These are phyloP conservation scores for Galerina sulciceps DNA, from an alignment of 768 basidiomycete species.

Conservation along the genomic window DNA sequence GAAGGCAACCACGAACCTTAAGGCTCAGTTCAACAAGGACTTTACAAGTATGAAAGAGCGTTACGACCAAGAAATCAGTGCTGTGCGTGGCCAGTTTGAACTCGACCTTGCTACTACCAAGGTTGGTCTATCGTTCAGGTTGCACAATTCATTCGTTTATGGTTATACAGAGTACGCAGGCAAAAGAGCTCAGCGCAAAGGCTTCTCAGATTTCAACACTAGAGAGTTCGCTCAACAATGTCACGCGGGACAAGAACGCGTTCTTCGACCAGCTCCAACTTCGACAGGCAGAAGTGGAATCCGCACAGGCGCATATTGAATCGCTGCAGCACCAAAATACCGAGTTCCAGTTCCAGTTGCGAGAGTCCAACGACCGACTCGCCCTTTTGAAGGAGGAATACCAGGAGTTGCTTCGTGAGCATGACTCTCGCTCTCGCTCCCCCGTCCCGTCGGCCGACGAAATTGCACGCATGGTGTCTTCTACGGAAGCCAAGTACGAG, in stretches of 20 bases:
- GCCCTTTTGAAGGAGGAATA: slow-evolving; percentile 75
- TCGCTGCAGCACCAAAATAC: slow-evolving; percentile 76
- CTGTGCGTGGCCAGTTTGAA: slow-evolving; percentile 74
- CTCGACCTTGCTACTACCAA: slow-evolving; percentile 75
- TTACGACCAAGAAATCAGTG: slow-evolving; percentile 74
- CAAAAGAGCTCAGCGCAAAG: slow-evolving; percentile 67
- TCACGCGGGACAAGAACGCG: slow-evolving; percentile 74
- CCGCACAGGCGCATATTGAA: slow-evolving; percentile 76
- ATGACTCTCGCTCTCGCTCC: slow-evolving; percentile 49
- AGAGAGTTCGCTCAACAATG: slow-evolving; percentile 68
- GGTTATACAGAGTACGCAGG: slow-evolving; percentile 59
- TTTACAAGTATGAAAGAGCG: slow-evolving; percentile 59
- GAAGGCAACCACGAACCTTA: slow-evolving; percentile 60
- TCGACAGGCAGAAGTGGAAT: slow-evolving; percentile 90
- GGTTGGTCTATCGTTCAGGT: slow-evolving; percentile 42
- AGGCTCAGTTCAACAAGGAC: slow-evolving; percentile 76
- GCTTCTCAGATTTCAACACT: slow-evolving; percentile 68
- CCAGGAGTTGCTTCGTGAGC: slow-evolving; percentile 62
- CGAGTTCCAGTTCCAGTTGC: slow-evolving; percentile 86
- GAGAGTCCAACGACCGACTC: slow-evolving; percentile 77
- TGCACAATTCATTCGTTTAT: not conserved
- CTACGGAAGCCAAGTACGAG: slow-evolving; percentile 80
- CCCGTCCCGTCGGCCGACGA: slow-evolving; percentile 62
- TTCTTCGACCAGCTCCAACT: slow-evolving; percentile 88
- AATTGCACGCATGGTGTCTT: slow-evolving; percentile 71